These are phyloP conservation scores for Athelia sp. DNA, from an alignment of 1,284 basidiomycete genomes.

Conservation along the genomic window DNA sequence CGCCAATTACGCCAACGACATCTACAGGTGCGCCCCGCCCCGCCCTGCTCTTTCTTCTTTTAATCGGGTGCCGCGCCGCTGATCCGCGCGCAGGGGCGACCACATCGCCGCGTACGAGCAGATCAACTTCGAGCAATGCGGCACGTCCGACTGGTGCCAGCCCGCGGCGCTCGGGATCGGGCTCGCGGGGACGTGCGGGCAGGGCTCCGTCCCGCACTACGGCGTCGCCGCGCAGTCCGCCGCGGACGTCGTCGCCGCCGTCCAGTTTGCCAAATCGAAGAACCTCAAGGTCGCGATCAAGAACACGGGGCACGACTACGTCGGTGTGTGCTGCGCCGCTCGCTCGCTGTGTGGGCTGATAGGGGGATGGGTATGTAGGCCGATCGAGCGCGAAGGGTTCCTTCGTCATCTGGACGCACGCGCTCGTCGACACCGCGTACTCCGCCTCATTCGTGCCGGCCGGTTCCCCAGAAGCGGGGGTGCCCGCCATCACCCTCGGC, in stretches of 20 bases:
- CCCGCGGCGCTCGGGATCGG: slow-evolving; percentile 32
- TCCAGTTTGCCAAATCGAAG: slow-evolving; percentile 32
- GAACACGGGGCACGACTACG: slow-evolving; percentile 36
- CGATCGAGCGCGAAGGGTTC: slow-evolving; percentile 29
- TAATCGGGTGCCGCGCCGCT: too few relatives aligned
- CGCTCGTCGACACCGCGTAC: slow-evolving; percentile 31
- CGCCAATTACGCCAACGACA: too few relatives aligned
- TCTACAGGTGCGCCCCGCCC: too few relatives aligned
- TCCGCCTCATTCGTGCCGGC: slow-evolving; percentile 25
- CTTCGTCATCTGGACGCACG: slow-evolving; percentile 35
- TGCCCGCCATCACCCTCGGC: slow-evolving; percentile 31
- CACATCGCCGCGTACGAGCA: too few relatives aligned
- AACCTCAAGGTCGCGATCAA: slow-evolving; percentile 42
- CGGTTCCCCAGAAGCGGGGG: slow-evolving; percentile 15
- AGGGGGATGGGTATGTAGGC: too few relatives aligned
- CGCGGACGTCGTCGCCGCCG: slow-evolving; percentile 33
- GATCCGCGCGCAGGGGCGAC: too few relatives aligned
- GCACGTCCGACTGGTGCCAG: too few relatives aligned
- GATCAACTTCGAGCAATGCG: too few relatives aligned
- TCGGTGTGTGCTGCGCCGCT: slow-evolving; percentile 8
- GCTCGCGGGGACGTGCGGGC: slow-evolving; percentile 37
- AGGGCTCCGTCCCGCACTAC: slow-evolving; percentile 37
- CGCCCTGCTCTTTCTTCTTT: too few relatives aligned
- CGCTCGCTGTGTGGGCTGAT: not conserved
- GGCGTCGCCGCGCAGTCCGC: slow-evolving; percentile 35